Conservation (phyloP, 257 asterid genomes). For the Perilla frutescens region DNA sequence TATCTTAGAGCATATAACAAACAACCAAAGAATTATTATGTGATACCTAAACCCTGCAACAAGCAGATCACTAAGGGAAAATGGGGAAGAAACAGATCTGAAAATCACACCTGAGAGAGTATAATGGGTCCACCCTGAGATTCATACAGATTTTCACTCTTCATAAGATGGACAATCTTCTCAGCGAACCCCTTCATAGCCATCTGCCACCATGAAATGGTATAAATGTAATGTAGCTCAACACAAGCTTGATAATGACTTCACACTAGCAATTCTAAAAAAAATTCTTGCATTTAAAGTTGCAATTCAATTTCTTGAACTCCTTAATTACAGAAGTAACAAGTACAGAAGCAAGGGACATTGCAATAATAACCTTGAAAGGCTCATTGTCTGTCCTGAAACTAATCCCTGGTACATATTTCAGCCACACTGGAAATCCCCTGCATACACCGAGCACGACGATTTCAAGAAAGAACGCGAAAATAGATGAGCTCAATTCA, state of each 20-base stretch:
- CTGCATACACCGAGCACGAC: slow-evolving; percentile 44
- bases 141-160: slow-evolving; percentile 72
- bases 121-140: slow-evolving; percentile 94
- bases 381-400: slow-evolving; percentile 93
- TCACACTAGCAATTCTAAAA: not conserved
- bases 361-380: slow-evolving; percentile 62
- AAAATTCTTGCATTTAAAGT: not conserved
- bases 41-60: not conserved
- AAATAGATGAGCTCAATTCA: not conserved
- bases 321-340: slow-evolving; percentile 19
- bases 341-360: slow-evolving; percentile 1
- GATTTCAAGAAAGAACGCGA: not conserved
- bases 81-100: not conserved
- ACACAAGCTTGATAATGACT: slow-evolving; percentile 3
- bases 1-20: not conserved
- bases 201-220: slow-evolving; percentile 54
- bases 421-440: slow-evolving; percentile 97
- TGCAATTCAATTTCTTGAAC: slow-evolving; percentile 17
- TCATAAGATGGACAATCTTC: slow-evolving; percentile 80
- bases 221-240: slow-evolving; percentile 24
- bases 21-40: not conserved
- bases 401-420: slow-evolving; percentile 85
- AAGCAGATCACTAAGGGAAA: slow-evolving; percentile 10
- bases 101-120: slow-evolving; percentile 73
- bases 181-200: slow-evolving; percentile 82